Evolutionary conservation across 2,329 filamentous ascomycete genomes (phyloP).

Genomic region (Cercospora janseana): DNA sequence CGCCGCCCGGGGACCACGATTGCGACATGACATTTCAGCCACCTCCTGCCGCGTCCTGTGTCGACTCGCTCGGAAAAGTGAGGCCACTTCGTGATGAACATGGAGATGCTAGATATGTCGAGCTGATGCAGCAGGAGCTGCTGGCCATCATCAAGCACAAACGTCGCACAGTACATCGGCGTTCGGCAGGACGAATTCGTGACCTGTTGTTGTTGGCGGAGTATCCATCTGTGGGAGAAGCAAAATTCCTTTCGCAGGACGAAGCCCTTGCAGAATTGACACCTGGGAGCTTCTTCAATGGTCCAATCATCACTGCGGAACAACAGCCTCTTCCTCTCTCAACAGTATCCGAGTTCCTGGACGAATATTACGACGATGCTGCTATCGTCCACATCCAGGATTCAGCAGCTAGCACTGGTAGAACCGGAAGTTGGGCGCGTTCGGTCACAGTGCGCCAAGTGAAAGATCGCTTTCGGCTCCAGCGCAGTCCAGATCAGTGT

Average conservation of each 20-base stretch:
- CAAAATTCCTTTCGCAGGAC: conserved; percentile 27
- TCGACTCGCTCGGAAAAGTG: background rate
- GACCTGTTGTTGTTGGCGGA: conserved; percentile 29
- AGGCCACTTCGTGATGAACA: conserved; percentile 11
- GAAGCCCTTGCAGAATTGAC: conserved; percentile 28
- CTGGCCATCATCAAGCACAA: background rate
- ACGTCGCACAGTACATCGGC: conserved; percentile 13
- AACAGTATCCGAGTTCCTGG: conserved; percentile 29
- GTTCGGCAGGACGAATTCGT: conserved; percentile 28
- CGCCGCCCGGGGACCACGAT: background rate
- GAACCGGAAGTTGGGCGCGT: conserved; percentile 12
- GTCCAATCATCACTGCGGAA: conserved; percentile 31
- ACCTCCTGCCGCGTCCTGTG: conserved; percentile 2
- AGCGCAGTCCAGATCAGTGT: conserved; percentile 11
- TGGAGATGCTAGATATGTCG: conserved; percentile 12
- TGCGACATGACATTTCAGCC: background rate
- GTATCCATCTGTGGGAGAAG: conserved; percentile 27
- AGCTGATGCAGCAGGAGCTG: conserved; percentile 8
- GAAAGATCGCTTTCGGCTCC: conserved; percentile 29
- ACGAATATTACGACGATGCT: conserved; percentile 36
- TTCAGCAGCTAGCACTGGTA: conserved; percentile 23
- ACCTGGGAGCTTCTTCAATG: conserved; percentile 27
- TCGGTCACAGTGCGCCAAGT: conserved; percentile 28
- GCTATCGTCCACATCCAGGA: conserved; percentile 34
- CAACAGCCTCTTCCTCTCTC: conserved; percentile 33